phyloP scores from a whole-genome alignment of 2,329 filamentous ascomycete genomes.

The Niveomyces coronatus region DNA sequence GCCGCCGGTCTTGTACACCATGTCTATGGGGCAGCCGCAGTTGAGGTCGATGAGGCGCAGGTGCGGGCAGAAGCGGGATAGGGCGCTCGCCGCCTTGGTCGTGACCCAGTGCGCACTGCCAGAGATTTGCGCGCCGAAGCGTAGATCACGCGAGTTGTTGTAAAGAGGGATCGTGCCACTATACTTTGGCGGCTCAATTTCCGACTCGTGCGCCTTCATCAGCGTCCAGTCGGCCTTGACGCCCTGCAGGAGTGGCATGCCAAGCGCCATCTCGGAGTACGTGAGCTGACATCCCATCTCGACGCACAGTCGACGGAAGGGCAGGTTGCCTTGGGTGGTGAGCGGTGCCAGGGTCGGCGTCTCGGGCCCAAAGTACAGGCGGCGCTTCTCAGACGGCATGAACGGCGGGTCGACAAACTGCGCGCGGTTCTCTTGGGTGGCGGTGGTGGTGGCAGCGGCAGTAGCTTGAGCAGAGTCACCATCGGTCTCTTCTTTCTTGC shows the following conservation, averaged over 20 bases:
- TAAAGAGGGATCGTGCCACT: slow-evolving; percentile 50
- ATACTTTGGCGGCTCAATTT: slow-evolving; percentile 62
- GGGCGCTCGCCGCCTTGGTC: slow-evolving; percentile 74
- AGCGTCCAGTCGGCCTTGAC: slow-evolving; percentile 90
- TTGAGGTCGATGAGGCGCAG: slow-evolving; percentile 90
- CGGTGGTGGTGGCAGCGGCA: slow-evolving; percentile 26
- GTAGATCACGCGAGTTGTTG: slow-evolving; percentile 71
- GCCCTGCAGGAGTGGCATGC: slow-evolving; percentile 79
- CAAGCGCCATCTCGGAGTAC: slow-evolving; percentile 98
- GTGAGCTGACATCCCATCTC: slow-evolving; percentile 86
- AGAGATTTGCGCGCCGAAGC: slow-evolving; percentile 87
- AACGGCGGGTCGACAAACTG: slow-evolving; percentile 79
- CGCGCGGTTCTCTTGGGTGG: slow-evolving; percentile 63
- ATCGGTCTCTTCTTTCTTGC: slow-evolving; percentile 27
- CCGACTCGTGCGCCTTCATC: slow-evolving; percentile 82
- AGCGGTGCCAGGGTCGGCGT: slow-evolving; percentile 90
- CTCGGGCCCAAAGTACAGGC: slow-evolving; percentile 86
- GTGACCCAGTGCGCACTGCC: slow-evolving; percentile 88
- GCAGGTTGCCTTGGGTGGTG: slow-evolving; percentile 95
- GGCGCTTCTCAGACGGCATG: slow-evolving; percentile 83
- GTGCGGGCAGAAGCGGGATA: slow-evolving; percentile 67
- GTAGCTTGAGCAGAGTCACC: background rate
- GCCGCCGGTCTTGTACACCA: slow-evolving; percentile 78
- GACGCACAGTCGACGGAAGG: slow-evolving; percentile 83
- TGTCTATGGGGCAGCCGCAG: slow-evolving; percentile 93